phyloP scores from a whole-genome alignment of 1,284 basidiomycete species.

The Prillingera fragicola region DNA sequence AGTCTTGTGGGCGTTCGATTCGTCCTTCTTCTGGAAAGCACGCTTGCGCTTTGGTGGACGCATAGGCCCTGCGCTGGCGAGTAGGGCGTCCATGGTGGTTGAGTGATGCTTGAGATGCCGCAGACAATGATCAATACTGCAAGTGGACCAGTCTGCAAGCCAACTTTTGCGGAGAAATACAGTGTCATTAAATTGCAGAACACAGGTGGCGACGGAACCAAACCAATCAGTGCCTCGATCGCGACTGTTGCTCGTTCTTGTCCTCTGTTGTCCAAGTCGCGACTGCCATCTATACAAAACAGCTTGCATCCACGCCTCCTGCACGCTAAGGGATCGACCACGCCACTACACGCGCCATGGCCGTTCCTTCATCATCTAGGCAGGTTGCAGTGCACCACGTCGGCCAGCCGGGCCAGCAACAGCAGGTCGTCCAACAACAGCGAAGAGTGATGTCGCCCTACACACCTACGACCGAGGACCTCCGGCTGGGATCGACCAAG shows the following conservation, averaged over 20 bases:
- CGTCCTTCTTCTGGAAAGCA: slow-evolving; percentile 7
- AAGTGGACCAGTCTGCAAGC: too few species aligned
- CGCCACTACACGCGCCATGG: slow-evolving; percentile 12
- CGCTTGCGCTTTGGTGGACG: slow-evolving; percentile 40
- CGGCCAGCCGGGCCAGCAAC: not conserved
- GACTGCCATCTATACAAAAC: too few species aligned
- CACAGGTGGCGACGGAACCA: slow-evolving; percentile 6
- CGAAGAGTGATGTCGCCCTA: slow-evolving; percentile 19
- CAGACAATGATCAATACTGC: not conserved
- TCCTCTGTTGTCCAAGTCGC: too few species aligned
- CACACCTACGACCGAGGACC: slow-evolving; percentile 22
- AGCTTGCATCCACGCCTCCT: too few species aligned
- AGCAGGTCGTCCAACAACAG: not conserved
- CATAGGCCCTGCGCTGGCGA: slow-evolving; percentile 63
- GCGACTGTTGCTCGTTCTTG: not conserved
- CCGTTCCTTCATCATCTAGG: slow-evolving; percentile 12
- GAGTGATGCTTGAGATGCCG: not conserved
- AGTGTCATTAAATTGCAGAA: slow-evolving; percentile 2
- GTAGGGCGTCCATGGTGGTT: slow-evolving; percentile 61
- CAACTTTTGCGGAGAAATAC: slow-evolving; percentile 15
- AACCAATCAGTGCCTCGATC: slow-evolving; percentile 7
- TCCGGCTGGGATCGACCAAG: slow-evolving; percentile 24
- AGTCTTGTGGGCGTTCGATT: slow-evolving; percentile 33
- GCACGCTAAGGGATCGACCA: too few species aligned
- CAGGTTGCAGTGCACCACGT: slow-evolving; percentile 9